A percentile compares a stretch with the other conserved stretches of the same genome.
phyloP scores from a whole-genome alignment of 2,329 filamentous ascomycete genomes.

The Hawksworthiomyces lignivorus region DNA sequence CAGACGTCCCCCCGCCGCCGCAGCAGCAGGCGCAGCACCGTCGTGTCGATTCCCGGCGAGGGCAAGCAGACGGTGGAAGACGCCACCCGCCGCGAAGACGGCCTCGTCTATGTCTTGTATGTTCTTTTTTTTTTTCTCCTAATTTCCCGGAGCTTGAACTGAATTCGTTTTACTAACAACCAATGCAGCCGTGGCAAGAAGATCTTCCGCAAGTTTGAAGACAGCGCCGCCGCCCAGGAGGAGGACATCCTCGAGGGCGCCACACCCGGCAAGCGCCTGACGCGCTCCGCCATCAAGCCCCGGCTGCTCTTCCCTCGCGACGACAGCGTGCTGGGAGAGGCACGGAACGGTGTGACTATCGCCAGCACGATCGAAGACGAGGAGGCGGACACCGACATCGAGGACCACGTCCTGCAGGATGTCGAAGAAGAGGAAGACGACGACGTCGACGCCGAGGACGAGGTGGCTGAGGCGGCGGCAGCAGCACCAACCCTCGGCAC shows the following conservation, averaged over 20 bases:
- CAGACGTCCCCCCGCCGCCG: constrained; percentile 35
- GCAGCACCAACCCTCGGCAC: constrained; percentile 29
- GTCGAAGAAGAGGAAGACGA: constrained; percentile 53
- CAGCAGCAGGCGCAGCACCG: constrained; percentile 44
- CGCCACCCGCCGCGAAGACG: constrained; percentile 58
- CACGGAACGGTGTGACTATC: constrained; percentile 26
- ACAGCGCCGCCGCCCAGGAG: constrained; percentile 15
- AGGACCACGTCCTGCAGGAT: constrained; percentile 36
- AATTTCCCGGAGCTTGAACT: no score
- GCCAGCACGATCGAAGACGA: constrained; percentile 41
- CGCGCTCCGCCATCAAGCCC: constrained; percentile 63
- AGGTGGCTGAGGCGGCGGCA: constrained; percentile 2
- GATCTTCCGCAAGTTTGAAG: constrained; percentile 61
- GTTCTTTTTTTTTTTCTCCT: constrained; percentile 55
- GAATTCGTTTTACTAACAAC: constrained; percentile 38
- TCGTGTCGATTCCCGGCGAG: constrained; percentile 48
- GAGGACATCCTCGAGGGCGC: constrained; percentile 21
- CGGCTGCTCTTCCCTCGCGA: constrained; percentile 60
- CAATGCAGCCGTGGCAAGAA: constrained; percentile 65
- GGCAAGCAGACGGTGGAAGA: constrained; percentile 54
- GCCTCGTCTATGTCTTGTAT: constrained; percentile 71
- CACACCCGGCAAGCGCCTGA: constrained; percentile 36
- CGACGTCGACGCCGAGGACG: constrained; percentile 24
- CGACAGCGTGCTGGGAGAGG: constrained; percentile 36
- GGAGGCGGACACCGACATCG: constrained; percentile 52